Percentiles rank a stretch among this genome's conserved stretches.
Conservation (phyloP, 805 yeast genomes). For the Wickerhamiella alocasiicola region DNA sequence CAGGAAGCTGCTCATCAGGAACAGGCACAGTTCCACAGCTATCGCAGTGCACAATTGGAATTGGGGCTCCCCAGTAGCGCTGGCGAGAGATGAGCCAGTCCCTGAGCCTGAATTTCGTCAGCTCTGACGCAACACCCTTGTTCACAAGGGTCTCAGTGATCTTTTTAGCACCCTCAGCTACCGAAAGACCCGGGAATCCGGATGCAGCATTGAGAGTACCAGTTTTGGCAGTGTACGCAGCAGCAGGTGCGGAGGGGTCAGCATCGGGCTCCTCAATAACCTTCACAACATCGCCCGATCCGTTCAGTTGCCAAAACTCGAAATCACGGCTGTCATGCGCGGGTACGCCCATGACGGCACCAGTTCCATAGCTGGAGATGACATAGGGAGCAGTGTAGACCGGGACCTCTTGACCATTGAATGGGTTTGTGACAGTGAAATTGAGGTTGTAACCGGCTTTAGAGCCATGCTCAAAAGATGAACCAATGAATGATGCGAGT, state of each 20-base stretch:
- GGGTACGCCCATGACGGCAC: conserved; percentile 98
- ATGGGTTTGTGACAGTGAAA: conserved; percentile 42
- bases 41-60: conserved; percentile 83
- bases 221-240: conserved; percentile 21
- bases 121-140: conserved; percentile 33
- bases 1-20: conserved; percentile 79
- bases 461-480: conserved; percentile 34
- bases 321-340: conserved; percentile 80
- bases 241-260: not conserved
- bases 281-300: conserved; percentile 7
- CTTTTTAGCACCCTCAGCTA: conserved; percentile 38
- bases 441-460: conserved; percentile 49
- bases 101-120: conserved; percentile 52
- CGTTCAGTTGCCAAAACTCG: conserved; percentile 62
- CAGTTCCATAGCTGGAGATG: conserved; percentile 67
- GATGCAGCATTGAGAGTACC: conserved; percentile 40
- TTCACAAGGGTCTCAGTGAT: conserved; percentile 35
- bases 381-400: conserved; percentile 89
- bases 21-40: conserved; percentile 86
- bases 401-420: conserved; percentile 42
- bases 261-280: conserved; percentile 9
- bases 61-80: conserved; percentile 97
- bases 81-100: conserved; percentile 96
- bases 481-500: conserved; percentile 32
- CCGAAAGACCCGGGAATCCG: conserved; percentile 40